Evolutionary conservation across 176 grass and related monocot genomes (phyloP).

Genomic region (Aegilops tauschii): DNA sequence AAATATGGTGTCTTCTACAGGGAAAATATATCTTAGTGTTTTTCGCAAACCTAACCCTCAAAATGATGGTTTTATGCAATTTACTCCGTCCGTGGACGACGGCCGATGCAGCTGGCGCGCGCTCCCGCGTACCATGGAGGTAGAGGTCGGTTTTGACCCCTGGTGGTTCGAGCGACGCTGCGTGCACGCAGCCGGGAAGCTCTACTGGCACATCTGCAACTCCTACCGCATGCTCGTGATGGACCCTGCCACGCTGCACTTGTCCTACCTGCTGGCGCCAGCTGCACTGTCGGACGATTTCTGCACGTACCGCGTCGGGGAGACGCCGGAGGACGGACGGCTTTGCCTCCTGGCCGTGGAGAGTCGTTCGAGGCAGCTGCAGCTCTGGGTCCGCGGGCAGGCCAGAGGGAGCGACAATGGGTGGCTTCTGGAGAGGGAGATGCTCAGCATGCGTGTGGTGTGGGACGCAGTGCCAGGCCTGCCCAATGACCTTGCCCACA

Average conservation of each 20-base stretch:
- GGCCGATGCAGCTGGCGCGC: too few relatives aligned
- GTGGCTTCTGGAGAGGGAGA: slow-evolving; percentile 3
- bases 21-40: too few relatives aligned
- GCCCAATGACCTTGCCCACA: not conserved
- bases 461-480: not conserved
- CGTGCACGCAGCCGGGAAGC: too few relatives aligned
- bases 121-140: too few relatives aligned
- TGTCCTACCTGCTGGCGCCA: not conserved
- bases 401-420: not conserved
- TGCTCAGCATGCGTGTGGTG: not conserved
- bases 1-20: too few relatives aligned
- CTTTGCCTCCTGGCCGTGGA: not conserved
- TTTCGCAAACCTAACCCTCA: too few relatives aligned
- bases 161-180: too few relatives aligned
- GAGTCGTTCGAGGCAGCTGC: not conserved
- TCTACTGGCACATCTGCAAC: too few relatives aligned
- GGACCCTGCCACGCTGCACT: not conserved
- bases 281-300: not conserved
- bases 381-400: not conserved
- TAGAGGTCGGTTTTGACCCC: too few relatives aligned
- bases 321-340: not conserved
- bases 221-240: too few relatives aligned
- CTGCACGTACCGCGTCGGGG: not conserved
- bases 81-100: too few relatives aligned
- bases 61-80: too few relatives aligned